Conservation (phyloP, 768 basidiomycete species). For the Lactarius hengduanensis region DNA sequence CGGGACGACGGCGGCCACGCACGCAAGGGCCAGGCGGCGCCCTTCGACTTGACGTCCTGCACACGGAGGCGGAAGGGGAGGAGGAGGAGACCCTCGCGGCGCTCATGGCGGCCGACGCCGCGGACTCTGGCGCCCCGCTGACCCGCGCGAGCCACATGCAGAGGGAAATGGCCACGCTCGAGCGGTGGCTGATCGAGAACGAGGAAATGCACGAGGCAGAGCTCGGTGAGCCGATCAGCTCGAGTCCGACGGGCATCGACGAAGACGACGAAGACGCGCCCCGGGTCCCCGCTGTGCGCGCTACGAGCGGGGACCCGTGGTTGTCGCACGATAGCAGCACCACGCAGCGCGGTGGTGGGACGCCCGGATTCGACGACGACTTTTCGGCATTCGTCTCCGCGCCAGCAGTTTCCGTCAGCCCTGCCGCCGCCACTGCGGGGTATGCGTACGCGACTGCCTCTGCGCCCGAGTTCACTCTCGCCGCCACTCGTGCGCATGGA, state of each 20-base stretch:
- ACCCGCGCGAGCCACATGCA: slow-evolving; percentile 36
- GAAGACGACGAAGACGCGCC: slow-evolving; percentile 10
- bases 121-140: slow-evolving; percentile 24
- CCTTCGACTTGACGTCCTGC: slow-evolving; percentile 31
- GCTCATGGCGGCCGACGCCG: slow-evolving; percentile 33
- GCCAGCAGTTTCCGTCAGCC: slow-evolving; percentile 30
- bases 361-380: slow-evolving; percentile 70
- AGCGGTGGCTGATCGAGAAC: slow-evolving; percentile 61
- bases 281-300: not conserved
- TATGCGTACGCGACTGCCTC: not conserved
- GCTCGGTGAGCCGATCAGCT: slow-evolving; percentile 5
- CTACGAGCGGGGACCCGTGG: slow-evolving; percentile 29
- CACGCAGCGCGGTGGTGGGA: slow-evolving; percentile 3
- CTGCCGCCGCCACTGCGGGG: slow-evolving; percentile 9
- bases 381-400: slow-evolving; percentile 75
- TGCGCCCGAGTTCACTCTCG: slow-evolving; percentile 5
- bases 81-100: slow-evolving; percentile 41
- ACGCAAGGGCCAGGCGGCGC: slow-evolving; percentile 33
- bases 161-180: slow-evolving; percentile 56
- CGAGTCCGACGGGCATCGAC: not conserved
- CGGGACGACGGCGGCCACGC: slow-evolving; percentile 32
- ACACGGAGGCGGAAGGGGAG: slow-evolving; percentile 33
- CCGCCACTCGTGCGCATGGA: not conserved
- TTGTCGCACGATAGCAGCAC: not conserved
- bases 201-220: slow-evolving; percentile 35